A percentile compares a stretch with the other conserved stretches of the same genome.
Evolutionary conservation across 2,329 filamentous ascomycete species (phyloP).

Genomic region (Diplocarpon mali): DNA sequence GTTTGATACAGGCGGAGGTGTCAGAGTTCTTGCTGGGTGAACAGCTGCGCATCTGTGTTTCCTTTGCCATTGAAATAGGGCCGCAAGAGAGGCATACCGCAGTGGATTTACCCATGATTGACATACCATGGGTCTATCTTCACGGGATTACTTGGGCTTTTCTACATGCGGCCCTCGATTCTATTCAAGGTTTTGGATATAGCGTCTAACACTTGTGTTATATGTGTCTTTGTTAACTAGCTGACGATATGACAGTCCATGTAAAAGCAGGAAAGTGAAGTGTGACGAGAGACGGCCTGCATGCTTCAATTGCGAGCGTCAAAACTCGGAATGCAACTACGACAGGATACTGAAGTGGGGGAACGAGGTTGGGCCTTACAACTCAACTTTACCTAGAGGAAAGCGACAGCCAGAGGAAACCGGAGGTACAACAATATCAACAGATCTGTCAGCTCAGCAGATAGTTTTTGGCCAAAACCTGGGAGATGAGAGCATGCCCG

Average conservation of each 20-base stretch:
- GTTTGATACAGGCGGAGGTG: background rate
- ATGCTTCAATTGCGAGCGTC: conserved; percentile 62
- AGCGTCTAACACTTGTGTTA: no score
- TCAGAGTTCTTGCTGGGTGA: no score
- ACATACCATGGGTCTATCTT: no score
- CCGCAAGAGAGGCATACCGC: no score
- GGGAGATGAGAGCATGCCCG: background rate
- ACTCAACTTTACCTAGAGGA: conserved; percentile 9
- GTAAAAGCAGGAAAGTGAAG: conserved; percentile 70
- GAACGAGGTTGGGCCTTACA: conserved; percentile 29
- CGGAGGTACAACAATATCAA: background rate
- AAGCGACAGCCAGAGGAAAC: background rate
- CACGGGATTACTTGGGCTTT: no score
- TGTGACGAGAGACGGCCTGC: conserved; percentile 68
- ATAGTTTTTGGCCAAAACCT: background rate
- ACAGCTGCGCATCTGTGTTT: no score
- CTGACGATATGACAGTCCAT: conserved; percentile 44
- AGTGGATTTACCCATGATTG: no score
- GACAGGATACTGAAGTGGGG: conserved; percentile 75
- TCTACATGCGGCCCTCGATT: no score
- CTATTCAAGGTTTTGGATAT: no score
- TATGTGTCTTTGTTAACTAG: background rate
- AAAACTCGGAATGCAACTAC: conserved; percentile 68
- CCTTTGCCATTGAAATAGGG: no score
- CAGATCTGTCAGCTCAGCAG: background rate